Percentiles rank a stretch among this genome's conserved stretches.
phyloP scores from a whole-genome alignment of 108 stramenopile genomes.

The Nannochloropsis oceanica region DNA sequence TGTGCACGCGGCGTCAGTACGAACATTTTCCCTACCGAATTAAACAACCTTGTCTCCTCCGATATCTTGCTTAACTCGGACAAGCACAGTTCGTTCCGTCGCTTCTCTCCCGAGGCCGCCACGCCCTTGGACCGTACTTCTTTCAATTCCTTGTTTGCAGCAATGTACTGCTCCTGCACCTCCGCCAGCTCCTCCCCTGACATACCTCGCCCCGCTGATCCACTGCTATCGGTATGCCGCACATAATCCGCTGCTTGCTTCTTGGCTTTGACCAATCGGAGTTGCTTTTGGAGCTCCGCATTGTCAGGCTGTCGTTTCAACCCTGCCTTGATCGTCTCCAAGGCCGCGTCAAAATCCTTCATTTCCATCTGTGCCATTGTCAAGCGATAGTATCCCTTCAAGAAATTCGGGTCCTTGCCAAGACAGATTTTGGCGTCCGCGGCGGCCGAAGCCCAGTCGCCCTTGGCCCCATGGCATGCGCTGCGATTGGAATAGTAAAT shows the following conservation, averaged over 20 bases:
- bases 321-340: conserved; percentile 59
- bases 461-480: conserved; percentile 59
- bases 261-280: conserved; percentile 42
- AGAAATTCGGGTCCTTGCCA: conserved; percentile 58
- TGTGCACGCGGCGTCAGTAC: not conserved
- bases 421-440: conserved; percentile 79
- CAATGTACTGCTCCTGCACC: conserved; percentile 49
- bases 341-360: conserved; percentile 53
- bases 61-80: conserved; percentile 46
- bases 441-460: conserved; percentile 52
- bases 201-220: conserved; percentile 4
- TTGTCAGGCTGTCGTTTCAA: conserved; percentile 58
- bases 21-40: conserved; percentile 51
- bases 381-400: conserved; percentile 80
- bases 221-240: not conserved
- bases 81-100: conserved; percentile 49
- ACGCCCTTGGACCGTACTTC: conserved; percentile 47
- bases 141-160: conserved; percentile 55
- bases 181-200: conserved; percentile 53
- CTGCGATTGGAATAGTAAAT: conserved; percentile 26
- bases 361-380: conserved; percentile 61
- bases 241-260: not conserved
- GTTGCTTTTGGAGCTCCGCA: conserved; percentile 53
- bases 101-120: conserved; percentile 44
- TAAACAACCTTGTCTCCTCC: conserved; percentile 45